A percentile compares a stretch with the other conserved stretches of the same genome.
These are phyloP conservation scores for Fusarium multiceps DNA, from an alignment of 2,329 filamentous ascomycete species.

Conservation along the genomic window DNA sequence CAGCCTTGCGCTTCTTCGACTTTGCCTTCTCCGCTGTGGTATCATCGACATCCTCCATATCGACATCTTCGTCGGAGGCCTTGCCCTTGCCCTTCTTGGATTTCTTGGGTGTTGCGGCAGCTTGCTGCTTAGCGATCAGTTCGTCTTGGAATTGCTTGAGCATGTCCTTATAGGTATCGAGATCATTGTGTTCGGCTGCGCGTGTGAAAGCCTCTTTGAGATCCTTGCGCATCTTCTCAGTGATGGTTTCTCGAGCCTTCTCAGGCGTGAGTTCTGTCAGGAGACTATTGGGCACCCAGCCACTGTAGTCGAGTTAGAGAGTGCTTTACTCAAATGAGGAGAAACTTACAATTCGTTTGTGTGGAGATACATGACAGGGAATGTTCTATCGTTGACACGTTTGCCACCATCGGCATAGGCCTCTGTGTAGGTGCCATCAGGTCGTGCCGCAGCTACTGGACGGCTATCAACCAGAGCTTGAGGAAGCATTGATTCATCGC, in stretches of 20 bases:
- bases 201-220: slow-evolving; percentile 83
- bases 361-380: slow-evolving; percentile 92
- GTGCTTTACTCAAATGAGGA: neutral
- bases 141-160: slow-evolving; percentile 77
- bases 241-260: slow-evolving; percentile 74
- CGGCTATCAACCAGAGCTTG: slow-evolving; percentile 78
- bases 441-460: slow-evolving; percentile 83
- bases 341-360: slow-evolving; percentile 95
- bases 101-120: slow-evolving; percentile 56
- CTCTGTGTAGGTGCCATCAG: slow-evolving; percentile 87
- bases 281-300: slow-evolving; percentile 89
- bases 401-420: slow-evolving; percentile 90
- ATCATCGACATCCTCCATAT: slow-evolving; percentile 72
- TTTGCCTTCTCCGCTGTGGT: slow-evolving; percentile 70
- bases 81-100: slow-evolving; percentile 62
- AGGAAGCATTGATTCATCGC: slow-evolving; percentile 94
- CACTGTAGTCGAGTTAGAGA: slow-evolving; percentile 63
- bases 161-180: slow-evolving; percentile 86
- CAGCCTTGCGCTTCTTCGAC: slow-evolving; percentile 85
- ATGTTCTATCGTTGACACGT: slow-evolving; percentile 85
- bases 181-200: slow-evolving; percentile 79
- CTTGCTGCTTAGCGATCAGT: slow-evolving; percentile 60
- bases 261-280: slow-evolving; percentile 81
- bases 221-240: slow-evolving; percentile 83
- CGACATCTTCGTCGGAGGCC: slow-evolving; percentile 66